Conservation (phyloP, 73 alveolate species). For the Effrenium voratum region DNA sequence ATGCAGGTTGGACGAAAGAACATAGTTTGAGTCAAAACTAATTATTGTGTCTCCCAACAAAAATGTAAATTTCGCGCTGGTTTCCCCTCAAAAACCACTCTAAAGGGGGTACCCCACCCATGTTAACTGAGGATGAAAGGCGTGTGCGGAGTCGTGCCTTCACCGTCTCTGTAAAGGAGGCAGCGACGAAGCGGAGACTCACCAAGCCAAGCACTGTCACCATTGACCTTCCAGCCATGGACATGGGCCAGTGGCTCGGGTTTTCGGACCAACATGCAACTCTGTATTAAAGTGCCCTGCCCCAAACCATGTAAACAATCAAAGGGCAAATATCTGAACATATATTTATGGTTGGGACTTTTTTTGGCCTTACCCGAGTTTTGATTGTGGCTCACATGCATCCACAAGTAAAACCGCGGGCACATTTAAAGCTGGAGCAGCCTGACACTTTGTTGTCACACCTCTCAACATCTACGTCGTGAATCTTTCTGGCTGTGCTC, state of each 20-base stretch:
- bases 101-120: neutral
- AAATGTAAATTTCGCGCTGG: neutral
- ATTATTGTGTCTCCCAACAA: neutral
- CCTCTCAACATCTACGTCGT: too few relatives aligned
- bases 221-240: neutral
- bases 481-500: too few relatives aligned
- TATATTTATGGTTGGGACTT: too few relatives aligned
- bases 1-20: neutral
- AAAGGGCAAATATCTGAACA: too few relatives aligned
- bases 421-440: too few relatives aligned
- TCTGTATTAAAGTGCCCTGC: too few relatives aligned
- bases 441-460: too few relatives aligned
- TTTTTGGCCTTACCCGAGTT: too few relatives aligned
- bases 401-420: too few relatives aligned
- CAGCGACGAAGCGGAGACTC: constrained; percentile 71
- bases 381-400: too few relatives aligned
- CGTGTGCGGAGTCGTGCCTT: constrained; percentile 50
- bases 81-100: neutral
- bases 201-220: constrained; percentile 61
- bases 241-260: neutral
- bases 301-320: too few relatives aligned
- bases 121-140: neutral
- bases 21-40: neutral
- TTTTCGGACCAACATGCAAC: too few relatives aligned
- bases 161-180: constrained; percentile 86